Evolutionary conservation across 2,329 filamentous ascomycete species (phyloP).

Genomic region (Penicillium palitans): DNA sequence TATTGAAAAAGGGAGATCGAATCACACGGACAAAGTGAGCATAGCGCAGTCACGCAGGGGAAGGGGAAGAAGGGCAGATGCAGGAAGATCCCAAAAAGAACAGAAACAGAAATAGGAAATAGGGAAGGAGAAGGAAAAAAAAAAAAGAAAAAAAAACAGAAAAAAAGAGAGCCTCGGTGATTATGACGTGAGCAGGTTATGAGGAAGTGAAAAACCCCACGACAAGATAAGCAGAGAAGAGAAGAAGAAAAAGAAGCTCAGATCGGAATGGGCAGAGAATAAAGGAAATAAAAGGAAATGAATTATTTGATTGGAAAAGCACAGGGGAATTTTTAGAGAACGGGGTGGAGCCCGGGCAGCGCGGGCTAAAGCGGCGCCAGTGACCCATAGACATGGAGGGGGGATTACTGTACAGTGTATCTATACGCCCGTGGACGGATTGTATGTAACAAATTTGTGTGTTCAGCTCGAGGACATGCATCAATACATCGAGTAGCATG

Average conservation of each 20-base stretch:
- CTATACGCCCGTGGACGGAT: background rate
- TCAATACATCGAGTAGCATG: background rate
- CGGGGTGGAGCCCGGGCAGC: conserved; percentile 25
- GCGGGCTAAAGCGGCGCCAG: conserved; percentile 32
- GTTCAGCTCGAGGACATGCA: background rate
- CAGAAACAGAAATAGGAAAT: conserved; percentile 16
- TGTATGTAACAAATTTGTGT: background rate
- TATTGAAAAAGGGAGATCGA: conserved; percentile 23
- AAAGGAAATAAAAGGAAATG: conserved; percentile 12
- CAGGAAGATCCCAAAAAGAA: conserved; percentile 13
- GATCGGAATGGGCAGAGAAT: conserved; percentile 6
- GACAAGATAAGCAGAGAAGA: conserved; percentile 13
- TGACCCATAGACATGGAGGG: conserved; percentile 42
- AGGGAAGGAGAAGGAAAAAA: conserved; percentile 19
- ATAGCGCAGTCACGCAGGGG: conserved; percentile 30
- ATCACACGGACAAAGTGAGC: conserved; percentile 28
- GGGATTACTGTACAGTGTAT: conserved; percentile 20
- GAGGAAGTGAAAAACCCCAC: conserved; percentile 8
- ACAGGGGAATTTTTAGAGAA: conserved; percentile 21
- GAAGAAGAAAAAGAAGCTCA: conserved; percentile 16
- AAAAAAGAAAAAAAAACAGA: conserved; percentile 15
- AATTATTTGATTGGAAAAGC: conserved; percentile 24
- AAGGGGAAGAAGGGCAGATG: conserved; percentile 17
- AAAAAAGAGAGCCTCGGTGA: conserved; percentile 29
- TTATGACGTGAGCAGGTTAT: conserved; percentile 32